Evolutionary conservation across 495 filamentous ascomycete species (phyloP), one percentile per base, ranked within the genome.

Genomic region (Neurospora discreta): DNA sequence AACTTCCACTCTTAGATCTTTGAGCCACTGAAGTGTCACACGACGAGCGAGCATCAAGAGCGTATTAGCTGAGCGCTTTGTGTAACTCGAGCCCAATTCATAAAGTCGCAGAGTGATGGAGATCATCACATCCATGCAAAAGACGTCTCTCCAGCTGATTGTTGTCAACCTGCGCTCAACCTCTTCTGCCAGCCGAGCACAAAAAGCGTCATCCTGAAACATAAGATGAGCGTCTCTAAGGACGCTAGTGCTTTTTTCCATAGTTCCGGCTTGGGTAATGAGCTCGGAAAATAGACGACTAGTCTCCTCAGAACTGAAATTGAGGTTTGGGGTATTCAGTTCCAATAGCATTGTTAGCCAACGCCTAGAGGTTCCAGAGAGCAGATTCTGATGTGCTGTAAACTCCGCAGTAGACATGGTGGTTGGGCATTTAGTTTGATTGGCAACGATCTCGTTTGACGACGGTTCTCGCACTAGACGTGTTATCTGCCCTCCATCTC

Each of bases 401-500:
- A 84, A 89, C 69, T 88, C 86, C 71, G 85, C 82, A 1, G 83
- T 69, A 36, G 81, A 83, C 20, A 88, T 69, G 4, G 79, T 76
- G 5, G 76, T 42, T 1, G 88, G 86, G 69, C 86, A 88, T 30
- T 79, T 77, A 0, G 76, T 81, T 68, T 89, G 85, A 36, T 80
- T 86, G 1, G 87, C 88, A 40, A 90, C 81, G 4, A 86, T 76
- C 69, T 88, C 78, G 77, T 89, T 86, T 38, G 84, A 89, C 9
- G 85, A 84, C 30, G 82, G 86, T 8, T 83, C 84, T 33, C 52
- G 52, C 30, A 36, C 26, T 18, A 65, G 52, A 65, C 6, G 52
- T 65, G 52, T 65, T 13, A 15, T 36, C 23, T 26, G 26, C 3
- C 52, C 52, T 33, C 26, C 52, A 16, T 65, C 52, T 65, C 15